Evolutionary conservation across 495 filamentous ascomycete genomes (phyloP), one percentile per base, ranked within the genome.

Genomic region (Bacidia gigantensis): DNA sequence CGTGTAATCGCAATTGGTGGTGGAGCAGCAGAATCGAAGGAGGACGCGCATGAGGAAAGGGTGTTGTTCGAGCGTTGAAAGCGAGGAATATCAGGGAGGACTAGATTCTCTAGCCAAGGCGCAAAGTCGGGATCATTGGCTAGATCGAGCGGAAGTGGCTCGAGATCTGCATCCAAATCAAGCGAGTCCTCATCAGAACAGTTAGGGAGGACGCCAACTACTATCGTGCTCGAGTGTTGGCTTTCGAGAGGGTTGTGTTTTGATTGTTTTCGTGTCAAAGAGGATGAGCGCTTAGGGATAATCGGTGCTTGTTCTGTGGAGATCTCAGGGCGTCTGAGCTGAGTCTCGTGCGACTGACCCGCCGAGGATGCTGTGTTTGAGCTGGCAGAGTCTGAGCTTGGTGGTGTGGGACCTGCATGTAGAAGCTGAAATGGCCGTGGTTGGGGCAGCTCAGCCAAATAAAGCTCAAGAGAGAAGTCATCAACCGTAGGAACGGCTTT

Each of bases 21-120:
- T 24, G 56, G 56, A 3, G 47, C 52, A n/a, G 52, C 56, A 11
- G 56, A 58, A 20, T 58, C 56, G 22, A 55, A 58, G 20, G 52
- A 54, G 11, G 54, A 53, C 0, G 41, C 29, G 29, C 11, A 18
- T 35, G 49, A 35, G 1, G 24, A 5, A 14, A 14, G 29, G 23
- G 14, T 44, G 7, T 14, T 5, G 11, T 47, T 22, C n/a, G 17
- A 22, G 22, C 22, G 44, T 14, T 24, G 44, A 26, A 29, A 26
- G 24, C 46, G 40, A 24, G 43, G 41, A 17, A 53, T 18, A 3
- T 18, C 26, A 11, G 55, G 55, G 21, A 24, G 24, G 2, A 32
- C 46, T 20, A 47, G 52, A 0, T 22, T 23, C 26, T 57, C 17
- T 1, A 26, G 26, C 29, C 41, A 51, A n/a, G 55, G 55, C 11